These are phyloP conservation scores for Oryza nivara DNA, from an alignment of 176 grass and related monocot genomes.

Conservation along the genomic window DNA sequence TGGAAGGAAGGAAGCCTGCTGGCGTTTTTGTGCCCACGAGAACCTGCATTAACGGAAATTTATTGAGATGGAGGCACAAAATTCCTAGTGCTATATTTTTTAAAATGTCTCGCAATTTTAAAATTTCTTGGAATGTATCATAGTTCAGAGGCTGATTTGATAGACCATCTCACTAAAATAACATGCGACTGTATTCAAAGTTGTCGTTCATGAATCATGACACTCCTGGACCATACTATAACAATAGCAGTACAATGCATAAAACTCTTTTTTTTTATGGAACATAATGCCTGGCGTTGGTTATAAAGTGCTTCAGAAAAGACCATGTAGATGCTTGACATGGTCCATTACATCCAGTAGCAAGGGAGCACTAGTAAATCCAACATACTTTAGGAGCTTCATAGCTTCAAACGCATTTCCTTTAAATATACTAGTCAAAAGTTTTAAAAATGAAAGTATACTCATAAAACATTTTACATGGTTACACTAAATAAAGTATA, in stretches of 20 bases:
- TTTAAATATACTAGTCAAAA: neutral
- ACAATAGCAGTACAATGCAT: neutral
- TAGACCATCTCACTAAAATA: neutral
- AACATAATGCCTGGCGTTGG: too few relatives aligned
- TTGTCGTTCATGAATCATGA: neutral
- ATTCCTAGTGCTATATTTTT: neutral
- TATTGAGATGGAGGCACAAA: neutral
- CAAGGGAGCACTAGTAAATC: neutral
- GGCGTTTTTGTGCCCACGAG: conserved; percentile 82
- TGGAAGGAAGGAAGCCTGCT: conserved; percentile 66
- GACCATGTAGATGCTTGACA: neutral
- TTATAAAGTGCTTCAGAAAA: neutral
- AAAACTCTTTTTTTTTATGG: too few relatives aligned
- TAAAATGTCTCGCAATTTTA: neutral
- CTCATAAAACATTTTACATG: neutral
- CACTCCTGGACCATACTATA: neutral
- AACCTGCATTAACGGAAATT: conserved; percentile 53
- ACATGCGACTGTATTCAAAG: neutral
- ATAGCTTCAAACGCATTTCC: neutral
- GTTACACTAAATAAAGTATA: neutral
- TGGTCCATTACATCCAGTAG: neutral
- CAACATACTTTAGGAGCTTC: neutral
- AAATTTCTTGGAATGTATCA: neutral
- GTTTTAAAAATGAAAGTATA: neutral
- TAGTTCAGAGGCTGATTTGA: neutral